Conservation (phyloP, 169 alveolate species). For the Plasmodium coatneyi region DNA sequence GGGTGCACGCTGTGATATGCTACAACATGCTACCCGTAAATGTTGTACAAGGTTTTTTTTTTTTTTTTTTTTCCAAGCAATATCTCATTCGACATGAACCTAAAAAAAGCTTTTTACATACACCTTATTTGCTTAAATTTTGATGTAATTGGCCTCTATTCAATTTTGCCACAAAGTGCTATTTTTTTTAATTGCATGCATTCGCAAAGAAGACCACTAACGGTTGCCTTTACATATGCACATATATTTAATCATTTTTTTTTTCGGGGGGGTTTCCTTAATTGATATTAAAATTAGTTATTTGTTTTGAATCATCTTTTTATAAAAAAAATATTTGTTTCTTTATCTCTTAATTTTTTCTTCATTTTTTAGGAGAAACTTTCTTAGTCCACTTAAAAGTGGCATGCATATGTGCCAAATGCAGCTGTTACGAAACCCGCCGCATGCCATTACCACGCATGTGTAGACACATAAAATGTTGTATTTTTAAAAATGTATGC, state of each 20-base stretch:
- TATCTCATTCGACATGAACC: not conserved
- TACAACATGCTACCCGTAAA: not conserved
- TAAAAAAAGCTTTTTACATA: not conserved
- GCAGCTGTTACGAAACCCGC: not conserved
- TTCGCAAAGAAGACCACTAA: not conserved
- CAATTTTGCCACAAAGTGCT: not conserved
- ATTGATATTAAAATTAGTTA: not conserved
- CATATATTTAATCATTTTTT: not conserved
- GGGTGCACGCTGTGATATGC: not conserved
- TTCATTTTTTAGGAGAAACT: not conserved
- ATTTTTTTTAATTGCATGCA: not conserved
- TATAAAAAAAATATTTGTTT: not conserved
- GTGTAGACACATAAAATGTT: not conserved
- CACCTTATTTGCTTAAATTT: not conserved
- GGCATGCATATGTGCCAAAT: not conserved
- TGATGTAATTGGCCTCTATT: not conserved
- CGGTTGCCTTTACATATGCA: not conserved
- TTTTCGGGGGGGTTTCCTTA: not conserved
- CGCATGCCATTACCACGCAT: not conserved
- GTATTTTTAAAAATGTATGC: not conserved
- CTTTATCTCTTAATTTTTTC: not conserved
- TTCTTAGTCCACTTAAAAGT: not conserved
- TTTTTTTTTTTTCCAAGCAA: not conserved
- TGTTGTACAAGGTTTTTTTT: not conserved
- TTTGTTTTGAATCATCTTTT: not conserved